Conservation (phyloP, 2,329 filamentous ascomycete species). For the Fusarium goolgardi region DNA sequence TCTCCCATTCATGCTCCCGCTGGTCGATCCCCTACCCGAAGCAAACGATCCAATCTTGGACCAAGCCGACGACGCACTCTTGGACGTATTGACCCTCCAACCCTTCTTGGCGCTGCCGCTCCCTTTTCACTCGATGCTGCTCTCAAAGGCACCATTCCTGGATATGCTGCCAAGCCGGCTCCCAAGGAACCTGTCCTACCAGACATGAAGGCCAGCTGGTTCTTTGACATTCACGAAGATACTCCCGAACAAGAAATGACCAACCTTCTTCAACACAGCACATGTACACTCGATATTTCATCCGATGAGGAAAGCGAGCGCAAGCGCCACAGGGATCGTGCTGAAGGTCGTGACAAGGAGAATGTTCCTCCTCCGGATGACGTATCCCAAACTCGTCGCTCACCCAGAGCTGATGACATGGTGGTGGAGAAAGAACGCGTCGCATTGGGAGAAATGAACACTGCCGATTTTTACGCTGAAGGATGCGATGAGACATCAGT, state of each 20-base stretch:
- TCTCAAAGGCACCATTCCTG: conserved; percentile 78
- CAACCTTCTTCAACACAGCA: conserved; percentile 92
- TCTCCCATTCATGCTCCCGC: conserved; percentile 75
- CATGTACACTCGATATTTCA: conserved; percentile 86
- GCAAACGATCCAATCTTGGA: conserved; percentile 75
- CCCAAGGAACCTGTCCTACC: conserved; percentile 46
- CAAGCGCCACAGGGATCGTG: conserved; percentile 62
- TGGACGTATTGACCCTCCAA: conserved; percentile 78
- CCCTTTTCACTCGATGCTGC: conserved; percentile 90
- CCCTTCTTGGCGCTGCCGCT: conserved; percentile 62
- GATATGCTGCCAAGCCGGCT: conserved; percentile 59
- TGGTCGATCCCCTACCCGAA: conserved; percentile 81
- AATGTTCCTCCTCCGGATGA: conserved; percentile 84
- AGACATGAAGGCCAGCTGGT: conserved; percentile 76
- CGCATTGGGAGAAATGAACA: conserved; percentile 75
- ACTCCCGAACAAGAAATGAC: conserved; percentile 90
- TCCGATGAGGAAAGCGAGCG: conserved; percentile 82
- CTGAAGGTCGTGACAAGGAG: conserved; percentile 83
- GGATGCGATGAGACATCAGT: conserved; percentile 73
- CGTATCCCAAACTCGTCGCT: conserved; percentile 65
- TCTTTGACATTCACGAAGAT: conserved; percentile 95
- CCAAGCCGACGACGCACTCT: conserved; percentile 73
- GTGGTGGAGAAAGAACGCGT: conserved; percentile 72
- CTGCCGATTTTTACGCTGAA: conserved; percentile 73
- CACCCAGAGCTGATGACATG: conserved; percentile 62